Base-by-base conservation (phyloP, 2,329 filamentous ascomycete genomes). In the Penicillium sp. region DNA sequence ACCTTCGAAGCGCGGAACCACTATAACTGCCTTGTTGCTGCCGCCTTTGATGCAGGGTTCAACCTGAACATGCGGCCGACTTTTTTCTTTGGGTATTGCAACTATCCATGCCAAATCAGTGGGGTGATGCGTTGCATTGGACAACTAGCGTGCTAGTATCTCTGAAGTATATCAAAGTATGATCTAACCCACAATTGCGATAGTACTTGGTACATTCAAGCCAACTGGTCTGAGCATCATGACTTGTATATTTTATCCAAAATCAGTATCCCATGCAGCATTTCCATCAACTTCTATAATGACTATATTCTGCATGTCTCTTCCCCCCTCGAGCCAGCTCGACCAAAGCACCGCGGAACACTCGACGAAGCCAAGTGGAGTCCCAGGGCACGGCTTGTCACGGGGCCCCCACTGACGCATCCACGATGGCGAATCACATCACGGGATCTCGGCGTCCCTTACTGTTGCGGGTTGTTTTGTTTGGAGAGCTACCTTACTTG, bases 1-100 rank as follows among this genome's bases (percentile, higher is more conserved):
- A 75, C 20, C 67, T 80, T 79, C 41, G 68, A 76, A 38, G 60
- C 79, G 6, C 82, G 78, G 78, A 74, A 76, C 33, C 62, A 73
- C 11, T 82, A 80, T 59, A 81, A 80, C 47, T 82, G 80, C 49
- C 72, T 82, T 21, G 57, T 81, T 11, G 79, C 77, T 0, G 79
- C 78, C 1, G 78, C 79, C 1, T 78, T 81, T 50, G 79, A 82
- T 57, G 77, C 78, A 0, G 79, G 77, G 0, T 82, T 79, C 55
- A 82, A 82, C 55, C 63, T 81, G 14, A 79, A 80, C 47, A 72
- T 81, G 71, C 50, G 83, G 44, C 63, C 81, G 13, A 74, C 80
- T n/a, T 82, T 81, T 56, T 55, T 74, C 45, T 79, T 81, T 49
- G 75, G 77, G 1, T 72, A 74, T 5, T 77, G 71, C 1, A 80